Base-by-base conservation (phyloP, 1,284 basidiomycete species). In the Cystobasidium sp. region DNA sequence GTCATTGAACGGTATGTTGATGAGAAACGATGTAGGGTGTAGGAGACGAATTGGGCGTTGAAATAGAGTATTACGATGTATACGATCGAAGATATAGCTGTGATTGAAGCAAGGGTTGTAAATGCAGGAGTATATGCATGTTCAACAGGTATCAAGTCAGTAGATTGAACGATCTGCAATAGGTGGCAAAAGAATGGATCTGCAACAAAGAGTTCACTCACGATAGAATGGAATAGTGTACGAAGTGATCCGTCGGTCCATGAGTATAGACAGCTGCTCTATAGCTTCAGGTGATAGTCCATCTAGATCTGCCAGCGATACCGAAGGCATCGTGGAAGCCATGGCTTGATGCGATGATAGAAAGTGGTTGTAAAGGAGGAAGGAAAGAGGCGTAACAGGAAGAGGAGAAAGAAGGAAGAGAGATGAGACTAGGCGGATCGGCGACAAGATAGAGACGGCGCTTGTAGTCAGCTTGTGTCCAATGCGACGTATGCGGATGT, bases 1-100 rank as follows among this genome's bases (percentile, higher is more conserved):
- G 49, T 41, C 46, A 67, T 75, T 18, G 65, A 43, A 52, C 79
- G 78, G 24, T 76, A 66, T 62, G 46, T 20, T 22, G 39, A 20
- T 14, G 39, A 44, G 18, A 16, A 47, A n/a, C 62, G 62, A 22
- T 20, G 18, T 16, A 65, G 20, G 9, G 47, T 7, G 62, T 49
- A 65, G 9, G 43, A 37, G 37, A 44, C 47, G 12, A 14, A 14
- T 65, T 65, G 43, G 62, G 62, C 62, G 37, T 20, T 44, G 14
- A 65, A 18, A 22, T 49, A 65, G 16, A 65, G 41, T 20, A 65
- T 65, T 9, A 44, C 62, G 16, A 65, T 44, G 43, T 65, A 65
- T 37, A 65, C 62, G 44, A 65, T 20, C 2, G 62, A 16, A 1
- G 44, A 20, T 6, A 46, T 46, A 24, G 43, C 39, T 18, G 39